These are phyloP conservation scores for Akanthomyces muscarius DNA, from an alignment of 2,329 filamentous ascomycete species.

Conservation along the genomic window DNA sequence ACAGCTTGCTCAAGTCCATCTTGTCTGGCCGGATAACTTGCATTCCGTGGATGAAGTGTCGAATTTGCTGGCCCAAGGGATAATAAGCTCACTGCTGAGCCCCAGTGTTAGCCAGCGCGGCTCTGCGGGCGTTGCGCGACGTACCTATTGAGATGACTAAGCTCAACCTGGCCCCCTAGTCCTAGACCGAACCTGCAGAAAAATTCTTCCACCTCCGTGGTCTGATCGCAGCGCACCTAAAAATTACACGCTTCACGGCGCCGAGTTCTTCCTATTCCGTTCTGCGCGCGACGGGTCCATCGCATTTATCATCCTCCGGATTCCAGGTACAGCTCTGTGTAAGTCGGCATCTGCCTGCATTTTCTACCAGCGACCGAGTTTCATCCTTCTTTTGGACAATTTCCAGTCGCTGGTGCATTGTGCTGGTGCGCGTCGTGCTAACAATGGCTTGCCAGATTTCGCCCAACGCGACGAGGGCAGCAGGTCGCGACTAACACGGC, in stretches of 20 bases:
- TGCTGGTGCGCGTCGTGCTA: slow-evolving; percentile 3
- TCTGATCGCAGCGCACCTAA: slow-evolving; percentile 17
- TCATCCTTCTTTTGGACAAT: slow-evolving; percentile 1
- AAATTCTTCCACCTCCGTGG: slow-evolving; percentile 26
- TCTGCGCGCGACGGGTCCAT: slow-evolving; percentile 34
- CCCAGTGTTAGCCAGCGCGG: background rate
- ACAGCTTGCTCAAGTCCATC: background rate
- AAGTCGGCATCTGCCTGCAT: slow-evolving; percentile 27
- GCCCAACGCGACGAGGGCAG: slow-evolving; percentile 7
- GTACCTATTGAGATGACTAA: slow-evolving; percentile 8
- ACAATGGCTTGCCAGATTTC: slow-evolving; percentile 14
- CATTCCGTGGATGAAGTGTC: background rate
- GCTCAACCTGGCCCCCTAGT: background rate
- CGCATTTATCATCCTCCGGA: slow-evolving; percentile 43
- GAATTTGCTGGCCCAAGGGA: slow-evolving; percentile 1
- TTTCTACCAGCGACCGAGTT: slow-evolving; percentile 2
- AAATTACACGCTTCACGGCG: slow-evolving; percentile 25
- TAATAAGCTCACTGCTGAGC: background rate
- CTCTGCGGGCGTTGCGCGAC: background rate
- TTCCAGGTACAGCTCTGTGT: slow-evolving; percentile 30
- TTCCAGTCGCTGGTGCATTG: slow-evolving; percentile 2
- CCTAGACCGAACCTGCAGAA: slow-evolving; percentile 5
- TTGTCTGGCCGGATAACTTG: background rate
- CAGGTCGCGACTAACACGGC: slow-evolving; percentile 10
- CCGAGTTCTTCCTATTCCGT: slow-evolving; percentile 48